Conservation (phyloP, 2,329 filamentous ascomycete species). For the Raffaelea albimanens region DNA sequence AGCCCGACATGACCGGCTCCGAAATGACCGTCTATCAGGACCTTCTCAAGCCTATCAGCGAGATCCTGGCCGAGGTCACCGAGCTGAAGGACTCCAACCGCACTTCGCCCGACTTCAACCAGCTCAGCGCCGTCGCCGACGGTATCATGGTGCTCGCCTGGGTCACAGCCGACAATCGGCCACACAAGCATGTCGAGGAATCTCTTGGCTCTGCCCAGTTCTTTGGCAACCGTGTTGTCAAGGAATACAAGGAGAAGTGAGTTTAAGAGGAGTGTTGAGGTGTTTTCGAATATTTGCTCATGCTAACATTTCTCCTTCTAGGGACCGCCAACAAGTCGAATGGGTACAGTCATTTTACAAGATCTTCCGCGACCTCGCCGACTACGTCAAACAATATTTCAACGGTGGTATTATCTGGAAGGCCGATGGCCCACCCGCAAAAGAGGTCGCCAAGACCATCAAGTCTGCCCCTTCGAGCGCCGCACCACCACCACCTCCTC, state of each 20-base stretch:
- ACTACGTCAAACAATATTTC: constrained; percentile 80
- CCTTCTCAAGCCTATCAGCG: constrained; percentile 78
- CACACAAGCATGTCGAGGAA: constrained; percentile 77
- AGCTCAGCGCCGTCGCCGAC: constrained; percentile 80
- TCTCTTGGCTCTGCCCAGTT: constrained; percentile 78
- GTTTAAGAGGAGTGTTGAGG: constrained; percentile 7
- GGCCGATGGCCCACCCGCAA: constrained; percentile 60
- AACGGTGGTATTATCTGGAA: constrained; percentile 81
- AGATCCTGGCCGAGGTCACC: constrained; percentile 67
- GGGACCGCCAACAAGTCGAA: constrained; percentile 70
- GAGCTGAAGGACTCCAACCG: constrained; percentile 77
- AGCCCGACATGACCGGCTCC: constrained; percentile 59
- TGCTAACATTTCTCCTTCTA: constrained; percentile 23
- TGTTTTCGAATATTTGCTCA: too few species aligned
- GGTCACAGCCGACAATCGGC: constrained; percentile 77
- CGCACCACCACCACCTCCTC: constrained; percentile 28
- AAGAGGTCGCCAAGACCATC: constrained; percentile 55
- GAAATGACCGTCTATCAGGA: constrained; percentile 61
- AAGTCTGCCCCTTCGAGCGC: constrained; percentile 42
- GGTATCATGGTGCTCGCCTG: constrained; percentile 84
- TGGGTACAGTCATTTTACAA: constrained; percentile 92
- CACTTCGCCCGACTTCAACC: constrained; percentile 63
- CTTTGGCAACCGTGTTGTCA: constrained; percentile 89
- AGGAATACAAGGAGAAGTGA: constrained; percentile 70
- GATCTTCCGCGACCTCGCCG: constrained; percentile 73